A percentile compares a stretch with the other conserved stretches of the same genome.
Evolutionary conservation across 768 basidiomycete species (phyloP).

Genomic region (Leccinum disarticulatum): DNA sequence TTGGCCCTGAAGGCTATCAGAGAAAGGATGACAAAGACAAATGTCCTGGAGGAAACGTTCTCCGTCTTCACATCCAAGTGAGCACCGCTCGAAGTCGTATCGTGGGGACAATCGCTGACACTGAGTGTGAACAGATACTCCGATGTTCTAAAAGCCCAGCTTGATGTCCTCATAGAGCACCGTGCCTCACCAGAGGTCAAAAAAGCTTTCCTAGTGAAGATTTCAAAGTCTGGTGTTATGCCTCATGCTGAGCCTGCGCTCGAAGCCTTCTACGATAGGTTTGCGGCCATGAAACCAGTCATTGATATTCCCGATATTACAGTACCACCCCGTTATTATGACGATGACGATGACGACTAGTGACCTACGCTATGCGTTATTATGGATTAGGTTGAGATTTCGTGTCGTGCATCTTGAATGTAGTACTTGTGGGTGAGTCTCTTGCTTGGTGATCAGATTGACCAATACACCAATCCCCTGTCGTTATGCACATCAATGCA

Average conservation of each 20-base stretch:
- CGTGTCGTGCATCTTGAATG: no score
- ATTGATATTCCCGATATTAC: no score
- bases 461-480: no score
- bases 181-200: slow-evolving; percentile 15
- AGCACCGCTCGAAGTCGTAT: not conserved
- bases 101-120: not conserved
- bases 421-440: no score
- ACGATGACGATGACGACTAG: no score
- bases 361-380: no score
- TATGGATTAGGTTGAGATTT: no score
- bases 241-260: slow-evolving; percentile 12
- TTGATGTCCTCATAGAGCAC: slow-evolving; percentile 14
- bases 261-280: slow-evolving; percentile 18
- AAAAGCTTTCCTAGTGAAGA: slow-evolving; percentile 10
- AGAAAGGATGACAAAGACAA: slow-evolving; percentile 14
- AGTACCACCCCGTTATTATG: no score
- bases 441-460: no score
- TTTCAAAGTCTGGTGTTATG: slow-evolving; percentile 1
- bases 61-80: slow-evolving; percentile 31
- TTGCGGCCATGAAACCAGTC: not conserved
- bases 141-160: slow-evolving; percentile 19
- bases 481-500: no score
- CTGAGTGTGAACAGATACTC: slow-evolving; percentile 15
- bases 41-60: slow-evolving; percentile 28
- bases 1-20: slow-evolving; percentile 21